Base-by-base conservation (phyloP, 2,329 filamentous ascomycete genomes). In the Cladophialophora carrionii region DNA sequence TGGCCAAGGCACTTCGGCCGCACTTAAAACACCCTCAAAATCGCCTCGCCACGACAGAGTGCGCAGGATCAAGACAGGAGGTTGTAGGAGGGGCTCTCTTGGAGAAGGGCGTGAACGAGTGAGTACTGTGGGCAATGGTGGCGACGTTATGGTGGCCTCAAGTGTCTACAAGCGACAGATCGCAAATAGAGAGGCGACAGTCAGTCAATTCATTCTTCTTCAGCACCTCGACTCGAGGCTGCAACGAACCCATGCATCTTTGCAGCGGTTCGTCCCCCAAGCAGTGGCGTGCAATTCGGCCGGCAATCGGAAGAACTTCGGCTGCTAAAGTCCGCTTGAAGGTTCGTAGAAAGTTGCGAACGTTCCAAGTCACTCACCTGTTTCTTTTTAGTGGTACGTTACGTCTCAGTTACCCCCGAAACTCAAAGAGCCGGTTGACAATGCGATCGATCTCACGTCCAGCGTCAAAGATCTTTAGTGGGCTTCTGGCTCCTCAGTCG, bases 371-470 rank as follows among this genome's bases (percentile, higher is more conserved):
- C 37, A n/a, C 17, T 43, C 37, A n/a, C n/a, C 48, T 8, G 48
- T 17, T 29, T 26, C n/a, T n/a, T 43, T 43, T n/a, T 3, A 43
- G 41, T 43, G n/a, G n/a, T n/a, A n/a, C 9, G 12, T n/a, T 14
- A 12, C 48, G 26, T 6, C 10, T 51, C 9, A 14, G 22, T 49
- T 17, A 46, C 56, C 31, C 31, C 9, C 7, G 37, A 26, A 10
- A 22, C 48, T 49, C 31, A 12, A 5, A 9, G 34, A 2, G 9
- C 37, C 5, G 26, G 8, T 20, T 43, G 17, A 43, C 37, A 17
- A 69, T 69, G 67, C 64, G 57, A 59, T 57, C 56, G 43, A 43
- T 65, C 17, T 46, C 34, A 20, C 31, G 32, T 24, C 32, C 49
- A 17, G 46, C 48, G 17, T 53, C 31, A 10, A 61, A 58, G 56